Conservation (phyloP, 228 moss, liverwort and hornwort genomes). For the Sphagnum fallax region DNA sequence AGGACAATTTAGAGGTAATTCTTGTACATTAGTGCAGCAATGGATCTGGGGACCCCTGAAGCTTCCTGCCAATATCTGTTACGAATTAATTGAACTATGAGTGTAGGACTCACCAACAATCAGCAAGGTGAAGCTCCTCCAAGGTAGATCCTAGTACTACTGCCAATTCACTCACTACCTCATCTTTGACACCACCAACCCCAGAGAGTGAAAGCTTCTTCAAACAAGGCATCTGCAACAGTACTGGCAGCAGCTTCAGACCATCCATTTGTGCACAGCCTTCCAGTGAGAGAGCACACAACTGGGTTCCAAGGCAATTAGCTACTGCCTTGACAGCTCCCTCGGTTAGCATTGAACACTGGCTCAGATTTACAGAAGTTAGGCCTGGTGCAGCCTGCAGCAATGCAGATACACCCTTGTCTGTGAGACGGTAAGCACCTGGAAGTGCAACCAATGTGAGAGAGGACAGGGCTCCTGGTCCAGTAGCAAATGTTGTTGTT, state of each 20-base stretch:
- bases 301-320: conserved; percentile 14
- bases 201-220: conserved; percentile 30
- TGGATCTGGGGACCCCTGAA: no score
- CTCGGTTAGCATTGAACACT: conserved; percentile 31
- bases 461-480: conserved; percentile 10
- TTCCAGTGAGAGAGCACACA: conserved; percentile 24
- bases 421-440: conserved; percentile 46
- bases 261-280: conserved; percentile 31
- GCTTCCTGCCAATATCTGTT: no score
- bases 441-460: conserved; percentile 24
- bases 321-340: conserved; percentile 21
- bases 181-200: conserved; percentile 27
- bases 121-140: conserved; percentile 28
- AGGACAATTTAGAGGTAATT: no score
- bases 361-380: conserved; percentile 19
- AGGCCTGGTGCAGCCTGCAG: conserved; percentile 17
- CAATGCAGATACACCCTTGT: conserved; percentile 26
- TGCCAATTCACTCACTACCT: conserved; percentile 28
- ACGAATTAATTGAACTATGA: no score
- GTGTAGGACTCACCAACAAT: conserved; percentile 12
- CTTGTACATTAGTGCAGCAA: no score
- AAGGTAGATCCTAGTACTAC: conserved; percentile 20
- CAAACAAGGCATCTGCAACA: conserved; percentile 31
- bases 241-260: conserved; percentile 24
- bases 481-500: conserved; percentile 12